Conservation (phyloP, 306 rosid genomes). For the Lathyrus oleraceus region DNA sequence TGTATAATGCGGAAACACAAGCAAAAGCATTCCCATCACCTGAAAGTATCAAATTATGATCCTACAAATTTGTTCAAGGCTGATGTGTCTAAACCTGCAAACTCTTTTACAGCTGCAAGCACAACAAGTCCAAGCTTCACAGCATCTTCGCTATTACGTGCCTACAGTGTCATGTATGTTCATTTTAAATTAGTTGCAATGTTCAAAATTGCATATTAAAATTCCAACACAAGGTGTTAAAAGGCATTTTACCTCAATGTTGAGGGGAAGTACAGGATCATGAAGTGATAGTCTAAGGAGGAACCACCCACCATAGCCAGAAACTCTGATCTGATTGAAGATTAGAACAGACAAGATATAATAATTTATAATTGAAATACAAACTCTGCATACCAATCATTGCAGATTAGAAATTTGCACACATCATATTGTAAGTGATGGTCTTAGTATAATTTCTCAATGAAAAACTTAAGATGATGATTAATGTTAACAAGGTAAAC, state of each 20-base stretch:
- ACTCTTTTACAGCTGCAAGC: slow-evolving; percentile 62
- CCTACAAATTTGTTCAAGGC: slow-evolving; percentile 71
- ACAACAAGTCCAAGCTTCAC: slow-evolving; percentile 70
- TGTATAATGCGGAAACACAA: slow-evolving; percentile 33
- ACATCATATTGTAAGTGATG: background rate
- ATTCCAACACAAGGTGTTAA: slow-evolving; percentile 11
- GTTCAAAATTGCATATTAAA: background rate
- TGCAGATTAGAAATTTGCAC: slow-evolving; percentile 16
- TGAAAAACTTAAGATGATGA: background rate
- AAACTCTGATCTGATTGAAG: slow-evolving; percentile 72
- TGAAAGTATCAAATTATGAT: slow-evolving; percentile 35
- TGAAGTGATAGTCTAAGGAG: slow-evolving; percentile 92
- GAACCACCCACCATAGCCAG: slow-evolving; percentile 94
- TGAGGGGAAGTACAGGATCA: slow-evolving; percentile 97
- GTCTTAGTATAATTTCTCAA: background rate
- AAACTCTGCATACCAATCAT: slow-evolving; percentile 21
- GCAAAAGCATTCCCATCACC: slow-evolving; percentile 30
- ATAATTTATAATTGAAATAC: slow-evolving; percentile 1
- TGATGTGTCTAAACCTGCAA: slow-evolving; percentile 78
- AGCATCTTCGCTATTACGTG: slow-evolving; percentile 67
- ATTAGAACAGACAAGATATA: slow-evolving; percentile 35
- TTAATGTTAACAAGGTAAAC: slow-evolving; percentile 3
- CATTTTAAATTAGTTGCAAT: slow-evolving; percentile 32
- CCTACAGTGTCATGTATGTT: slow-evolving; percentile 44
- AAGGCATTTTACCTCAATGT: slow-evolving; percentile 73